Conservation (phyloP, 257 asterid species). For the Solanum paucissectum region DNA sequence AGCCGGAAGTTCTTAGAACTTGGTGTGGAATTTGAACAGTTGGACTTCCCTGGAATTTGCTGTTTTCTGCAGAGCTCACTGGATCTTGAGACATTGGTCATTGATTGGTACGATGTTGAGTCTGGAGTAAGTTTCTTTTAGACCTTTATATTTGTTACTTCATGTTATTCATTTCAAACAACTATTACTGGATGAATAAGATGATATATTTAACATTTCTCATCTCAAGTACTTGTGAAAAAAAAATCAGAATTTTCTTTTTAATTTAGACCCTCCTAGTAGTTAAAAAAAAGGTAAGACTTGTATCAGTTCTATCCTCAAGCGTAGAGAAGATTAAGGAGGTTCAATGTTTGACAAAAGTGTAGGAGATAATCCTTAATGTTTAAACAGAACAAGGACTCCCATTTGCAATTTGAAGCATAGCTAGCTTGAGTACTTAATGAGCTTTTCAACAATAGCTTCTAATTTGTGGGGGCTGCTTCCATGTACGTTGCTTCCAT, state of each 20-base stretch:
- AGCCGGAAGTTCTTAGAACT: no score
- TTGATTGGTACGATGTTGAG: not conserved
- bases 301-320: no score
- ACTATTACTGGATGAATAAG: not conserved
- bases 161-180: not conserved
- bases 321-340: not conserved
- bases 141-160: not conserved
- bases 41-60: not conserved
- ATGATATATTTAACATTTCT: not conserved
- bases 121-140: not conserved
- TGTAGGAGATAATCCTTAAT: not conserved
- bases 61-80: not conserved
- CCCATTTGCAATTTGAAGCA: not conserved
- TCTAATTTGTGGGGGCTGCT: not conserved
- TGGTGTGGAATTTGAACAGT: no score
- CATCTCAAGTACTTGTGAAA: not conserved
- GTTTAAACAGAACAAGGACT: not conserved
- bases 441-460: not conserved
- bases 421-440: not conserved
- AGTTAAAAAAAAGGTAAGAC: no score
- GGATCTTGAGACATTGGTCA: not conserved
- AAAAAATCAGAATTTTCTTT: no score
- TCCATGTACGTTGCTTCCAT: not conserved
- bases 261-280: no score
- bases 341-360: not conserved